Evolutionary conservation across 2,329 filamentous ascomycete species (phyloP).

Genomic region (Fusarium sp.): DNA sequence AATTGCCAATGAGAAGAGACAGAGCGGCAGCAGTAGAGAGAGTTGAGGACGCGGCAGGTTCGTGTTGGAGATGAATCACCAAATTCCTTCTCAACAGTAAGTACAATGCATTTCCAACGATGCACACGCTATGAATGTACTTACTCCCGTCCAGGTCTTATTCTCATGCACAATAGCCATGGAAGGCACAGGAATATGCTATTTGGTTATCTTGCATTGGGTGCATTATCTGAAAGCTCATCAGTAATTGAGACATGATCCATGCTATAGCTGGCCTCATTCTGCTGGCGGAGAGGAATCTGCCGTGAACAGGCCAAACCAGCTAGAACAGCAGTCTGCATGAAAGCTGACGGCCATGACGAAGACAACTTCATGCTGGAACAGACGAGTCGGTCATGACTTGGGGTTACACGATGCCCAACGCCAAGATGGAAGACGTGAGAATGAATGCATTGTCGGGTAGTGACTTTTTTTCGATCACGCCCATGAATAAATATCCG

Average conservation of each 20-base stretch:
- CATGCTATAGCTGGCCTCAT: too few species aligned
- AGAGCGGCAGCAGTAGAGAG: constrained; percentile 61
- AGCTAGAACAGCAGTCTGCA: too few species aligned
- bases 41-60: constrained; percentile 54
- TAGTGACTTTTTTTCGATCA: background rate
- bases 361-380: background rate
- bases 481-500: background rate
- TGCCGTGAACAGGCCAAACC: too few species aligned
- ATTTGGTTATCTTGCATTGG: too few species aligned
- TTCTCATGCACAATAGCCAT: constrained; percentile 35
- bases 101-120: background rate
- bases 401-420: background rate
- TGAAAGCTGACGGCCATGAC: too few species aligned
- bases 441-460: background rate
- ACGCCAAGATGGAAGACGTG: background rate
- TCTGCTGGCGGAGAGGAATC: too few species aligned
- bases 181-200: too few species aligned
- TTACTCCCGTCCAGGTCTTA: constrained; percentile 40
- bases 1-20: constrained; percentile 56
- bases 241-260: too few species aligned
- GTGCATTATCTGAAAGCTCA: too few species aligned
- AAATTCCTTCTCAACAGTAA: constrained; percentile 46
- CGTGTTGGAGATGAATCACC: constrained; percentile 50
- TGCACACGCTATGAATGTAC: too few species aligned
- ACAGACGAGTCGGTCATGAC: background rate